Conservation (phyloP, 345 rosid genomes). For the Sapria himalayana region DNA sequence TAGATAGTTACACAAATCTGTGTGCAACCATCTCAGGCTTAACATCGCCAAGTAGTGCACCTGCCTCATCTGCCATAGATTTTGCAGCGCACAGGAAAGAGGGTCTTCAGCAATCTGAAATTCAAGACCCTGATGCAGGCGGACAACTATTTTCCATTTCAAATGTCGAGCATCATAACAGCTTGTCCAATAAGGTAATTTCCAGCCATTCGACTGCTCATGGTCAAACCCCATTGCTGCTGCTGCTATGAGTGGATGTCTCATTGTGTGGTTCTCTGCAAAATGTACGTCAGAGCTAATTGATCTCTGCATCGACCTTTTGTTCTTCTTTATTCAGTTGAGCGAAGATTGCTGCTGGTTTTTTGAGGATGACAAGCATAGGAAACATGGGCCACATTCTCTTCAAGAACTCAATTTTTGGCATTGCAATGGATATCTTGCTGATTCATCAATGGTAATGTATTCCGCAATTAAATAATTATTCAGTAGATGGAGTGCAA, state of each 20-base stretch:
- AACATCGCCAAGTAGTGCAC: slow-evolving; percentile 10
- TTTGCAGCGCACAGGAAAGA: slow-evolving; percentile 11
- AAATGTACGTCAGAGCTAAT: background rate
- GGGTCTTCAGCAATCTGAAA: slow-evolving; percentile 11
- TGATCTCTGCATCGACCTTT: background rate
- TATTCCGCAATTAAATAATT: too few relatives aligned
- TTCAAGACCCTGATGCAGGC: slow-evolving; percentile 10
- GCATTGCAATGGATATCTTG: slow-evolving; percentile 38
- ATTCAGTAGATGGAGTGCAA: too few relatives aligned
- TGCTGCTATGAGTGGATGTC: slow-evolving; percentile 25
- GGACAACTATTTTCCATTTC: slow-evolving; percentile 15
- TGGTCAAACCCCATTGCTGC: slow-evolving; percentile 11
- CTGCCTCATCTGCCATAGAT: slow-evolving; percentile 9
- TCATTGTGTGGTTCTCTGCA: background rate
- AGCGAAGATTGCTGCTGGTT: slow-evolving; percentile 58
- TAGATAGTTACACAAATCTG: slow-evolving; percentile 57
- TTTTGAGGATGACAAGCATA: slow-evolving; percentile 48
- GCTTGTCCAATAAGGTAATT: slow-evolving; percentile 11
- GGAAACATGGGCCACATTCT: slow-evolving; percentile 63
- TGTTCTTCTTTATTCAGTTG: slow-evolving; percentile 18
- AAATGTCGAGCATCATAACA: slow-evolving; percentile 11
- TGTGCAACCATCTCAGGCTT: slow-evolving; percentile 13
- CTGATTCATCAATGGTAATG: slow-evolving; percentile 43
- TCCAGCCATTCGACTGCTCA: slow-evolving; percentile 15
- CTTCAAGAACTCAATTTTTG: slow-evolving; percentile 46